A percentile compares a stretch with the other conserved stretches of the same genome.
These are phyloP conservation scores for Aspergillus sp. DNA, from an alignment of 2,329 filamentous ascomycete species.

Conservation along the genomic window DNA sequence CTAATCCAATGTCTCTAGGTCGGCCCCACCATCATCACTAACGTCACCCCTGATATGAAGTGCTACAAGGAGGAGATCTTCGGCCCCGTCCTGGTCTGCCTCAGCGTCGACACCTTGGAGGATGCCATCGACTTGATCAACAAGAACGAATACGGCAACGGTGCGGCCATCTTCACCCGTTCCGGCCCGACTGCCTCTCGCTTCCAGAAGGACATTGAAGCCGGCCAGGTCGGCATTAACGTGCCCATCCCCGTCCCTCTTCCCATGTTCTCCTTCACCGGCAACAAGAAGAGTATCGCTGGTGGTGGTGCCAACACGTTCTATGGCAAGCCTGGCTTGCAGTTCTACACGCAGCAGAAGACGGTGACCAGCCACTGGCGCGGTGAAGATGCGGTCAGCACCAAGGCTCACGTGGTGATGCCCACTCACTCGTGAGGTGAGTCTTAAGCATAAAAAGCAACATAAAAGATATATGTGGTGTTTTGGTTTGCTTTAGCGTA, in stretches of 20 bases:
- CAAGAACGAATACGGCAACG: constrained; percentile 65
- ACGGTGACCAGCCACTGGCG: constrained; percentile 94
- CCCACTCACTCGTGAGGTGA: constrained; percentile 57
- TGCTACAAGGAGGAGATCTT: constrained; percentile 68
- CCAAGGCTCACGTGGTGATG: constrained; percentile 87
- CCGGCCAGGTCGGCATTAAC: constrained; percentile 65
- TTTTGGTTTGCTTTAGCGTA: background rate
- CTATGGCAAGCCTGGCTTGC: constrained; percentile 87
- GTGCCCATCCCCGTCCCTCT: constrained; percentile 63
- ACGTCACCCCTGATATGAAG: constrained; percentile 63
- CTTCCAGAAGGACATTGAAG: constrained; percentile 65
- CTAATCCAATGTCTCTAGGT: constrained; percentile 38
- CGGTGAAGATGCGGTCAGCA: constrained; percentile 76
- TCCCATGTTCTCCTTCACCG: constrained; percentile 64
- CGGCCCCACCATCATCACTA: constrained; percentile 63
- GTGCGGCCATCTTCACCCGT: constrained; percentile 63
- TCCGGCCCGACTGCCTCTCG: constrained; percentile 58
- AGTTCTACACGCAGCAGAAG: constrained; percentile 97
- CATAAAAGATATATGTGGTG: background rate
- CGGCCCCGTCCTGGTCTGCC: constrained; percentile 62
- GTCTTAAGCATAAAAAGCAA: background rate
- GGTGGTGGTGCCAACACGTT: constrained; percentile 92
- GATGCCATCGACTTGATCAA: constrained; percentile 65
- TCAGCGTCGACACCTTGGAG: constrained; percentile 59
- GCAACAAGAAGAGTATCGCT: constrained; percentile 84